Conservation (phyloP, 345 rosid genomes). For the Litchi chinensis region DNA sequence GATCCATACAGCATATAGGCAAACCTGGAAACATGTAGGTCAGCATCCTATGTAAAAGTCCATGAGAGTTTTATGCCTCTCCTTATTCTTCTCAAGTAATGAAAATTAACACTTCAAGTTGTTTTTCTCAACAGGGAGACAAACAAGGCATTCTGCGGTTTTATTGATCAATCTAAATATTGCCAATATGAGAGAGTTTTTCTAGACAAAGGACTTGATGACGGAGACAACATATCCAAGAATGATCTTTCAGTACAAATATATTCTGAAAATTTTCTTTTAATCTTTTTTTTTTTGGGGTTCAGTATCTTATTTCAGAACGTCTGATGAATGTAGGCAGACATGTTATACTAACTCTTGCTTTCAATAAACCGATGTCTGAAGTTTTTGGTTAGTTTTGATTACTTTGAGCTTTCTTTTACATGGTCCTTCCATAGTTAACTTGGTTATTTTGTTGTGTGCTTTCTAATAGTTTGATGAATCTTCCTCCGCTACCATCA, state of each 20-base stretch:
- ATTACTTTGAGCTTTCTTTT: slow-evolving; percentile 5
- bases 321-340: neutral
- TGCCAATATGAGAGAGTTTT: slow-evolving; percentile 36
- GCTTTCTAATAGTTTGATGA: slow-evolving; percentile 36
- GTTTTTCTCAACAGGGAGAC: slow-evolving; percentile 67
- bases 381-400: neutral
- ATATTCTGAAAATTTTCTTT: neutral
- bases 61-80: neutral
- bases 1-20: no score
- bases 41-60: neutral
- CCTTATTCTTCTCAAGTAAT: neutral
- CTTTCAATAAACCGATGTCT: neutral
- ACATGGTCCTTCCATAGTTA: no score
- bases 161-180: slow-evolving; percentile 51
- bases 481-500: slow-evolving; percentile 38
- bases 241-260: slow-evolving; percentile 30
- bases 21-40: neutral
- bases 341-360: neutral
- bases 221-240: slow-evolving; percentile 24
- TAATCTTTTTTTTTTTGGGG: neutral
- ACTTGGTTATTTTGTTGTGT: neutral
- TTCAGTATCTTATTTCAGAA: neutral
- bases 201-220: slow-evolving; percentile 29
- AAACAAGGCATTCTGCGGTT: slow-evolving; percentile 93
- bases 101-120: slow-evolving; percentile 4